These are phyloP conservation scores for Galerina sulciceps DNA, from an alignment of 768 basidiomycete species.

Conservation along the genomic window DNA sequence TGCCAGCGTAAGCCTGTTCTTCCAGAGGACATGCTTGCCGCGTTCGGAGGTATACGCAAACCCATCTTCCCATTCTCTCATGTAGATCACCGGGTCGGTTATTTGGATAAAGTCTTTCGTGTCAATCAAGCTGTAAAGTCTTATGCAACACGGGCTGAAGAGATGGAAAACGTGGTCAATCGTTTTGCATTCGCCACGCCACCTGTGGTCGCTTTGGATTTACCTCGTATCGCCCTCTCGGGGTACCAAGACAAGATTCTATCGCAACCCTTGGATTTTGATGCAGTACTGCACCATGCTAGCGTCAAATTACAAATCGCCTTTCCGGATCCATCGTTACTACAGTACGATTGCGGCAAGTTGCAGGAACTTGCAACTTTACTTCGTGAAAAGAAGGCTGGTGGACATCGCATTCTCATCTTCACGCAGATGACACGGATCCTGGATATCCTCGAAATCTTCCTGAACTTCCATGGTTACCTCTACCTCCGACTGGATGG, in stretches of 20 bases:
- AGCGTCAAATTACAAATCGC: constrained; percentile 90
- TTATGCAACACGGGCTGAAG: constrained; percentile 58
- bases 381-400: constrained; percentile 82
- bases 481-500: constrained; percentile 95
- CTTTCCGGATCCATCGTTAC: constrained; percentile 86
- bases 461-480: constrained; percentile 91
- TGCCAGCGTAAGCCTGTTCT: constrained; percentile 56
- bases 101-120: constrained; percentile 45
- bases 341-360: constrained; percentile 97
- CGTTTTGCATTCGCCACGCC: constrained; percentile 85
- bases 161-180: constrained; percentile 58
- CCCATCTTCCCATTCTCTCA: constrained; percentile 58
- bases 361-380: constrained; percentile 83
- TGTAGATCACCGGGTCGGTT: constrained; percentile 38
- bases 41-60: constrained; percentile 39
- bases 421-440: constrained; percentile 98
- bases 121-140: constrained; percentile 64
- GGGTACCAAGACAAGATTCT: constrained; percentile 35
- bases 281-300: constrained; percentile 68
- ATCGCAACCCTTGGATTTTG: constrained; percentile 53
- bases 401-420: constrained; percentile 88
- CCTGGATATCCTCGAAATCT: constrained; percentile 92
- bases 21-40: constrained; percentile 48
- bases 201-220: constrained; percentile 72
- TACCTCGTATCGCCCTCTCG: constrained; percentile 65